Conservation (phyloP, 768 basidiomycete species). For the Chlorophyllum brunneum region DNA sequence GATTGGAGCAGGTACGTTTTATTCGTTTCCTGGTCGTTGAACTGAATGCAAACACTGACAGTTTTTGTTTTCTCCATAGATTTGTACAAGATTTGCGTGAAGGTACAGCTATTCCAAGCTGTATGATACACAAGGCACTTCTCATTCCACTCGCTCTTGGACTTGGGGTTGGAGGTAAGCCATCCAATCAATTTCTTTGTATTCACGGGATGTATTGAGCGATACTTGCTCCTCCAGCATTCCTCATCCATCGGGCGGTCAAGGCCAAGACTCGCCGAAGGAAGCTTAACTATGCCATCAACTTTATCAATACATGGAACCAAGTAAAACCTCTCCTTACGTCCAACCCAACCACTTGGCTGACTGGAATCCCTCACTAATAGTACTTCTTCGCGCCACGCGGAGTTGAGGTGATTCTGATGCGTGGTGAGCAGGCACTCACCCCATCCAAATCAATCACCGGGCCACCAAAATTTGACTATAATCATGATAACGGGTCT, state of each 20-base stretch:
- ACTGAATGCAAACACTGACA: no score
- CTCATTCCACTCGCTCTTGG: background rate
- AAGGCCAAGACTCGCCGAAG: background rate
- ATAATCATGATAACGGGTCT: background rate
- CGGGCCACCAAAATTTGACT: background rate
- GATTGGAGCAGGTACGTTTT: constrained; percentile 12
- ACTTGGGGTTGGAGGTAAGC: constrained; percentile 1
- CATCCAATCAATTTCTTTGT: no score
- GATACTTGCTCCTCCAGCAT: background rate
- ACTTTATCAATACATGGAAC: constrained; percentile 10
- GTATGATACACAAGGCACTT: background rate
- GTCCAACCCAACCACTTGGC: background rate
- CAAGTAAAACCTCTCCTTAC: background rate
- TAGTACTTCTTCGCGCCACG: constrained; percentile 10
- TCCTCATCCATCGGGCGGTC: background rate
- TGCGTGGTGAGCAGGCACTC: background rate
- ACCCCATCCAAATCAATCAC: background rate
- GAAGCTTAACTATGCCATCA: constrained; percentile 2
- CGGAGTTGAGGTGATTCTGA: constrained; percentile 3
- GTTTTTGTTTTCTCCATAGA: background rate
- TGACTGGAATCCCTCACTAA: background rate
- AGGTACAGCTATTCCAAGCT: background rate
- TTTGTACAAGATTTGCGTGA: constrained; percentile 6
- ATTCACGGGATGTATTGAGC: background rate
- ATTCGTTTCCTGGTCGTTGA: background rate